Percentiles rank a stretch among this genome's conserved stretches.
Evolutionary conservation across 257 asterid species (phyloP).

Genomic region (Nicotiana noctiflora): DNA sequence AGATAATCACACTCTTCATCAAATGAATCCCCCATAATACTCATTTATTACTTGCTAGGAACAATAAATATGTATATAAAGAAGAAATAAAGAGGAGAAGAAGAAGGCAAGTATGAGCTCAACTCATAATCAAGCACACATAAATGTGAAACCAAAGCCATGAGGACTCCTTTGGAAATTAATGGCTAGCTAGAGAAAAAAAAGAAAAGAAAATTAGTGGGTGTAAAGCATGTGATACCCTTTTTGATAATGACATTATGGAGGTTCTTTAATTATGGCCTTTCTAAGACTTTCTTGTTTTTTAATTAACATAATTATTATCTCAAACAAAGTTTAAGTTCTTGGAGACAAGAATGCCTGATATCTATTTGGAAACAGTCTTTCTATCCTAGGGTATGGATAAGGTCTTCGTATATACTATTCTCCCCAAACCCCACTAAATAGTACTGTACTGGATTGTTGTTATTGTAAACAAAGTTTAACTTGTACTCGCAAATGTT

Average conservation of each 20-base stretch:
- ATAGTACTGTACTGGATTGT: no score
- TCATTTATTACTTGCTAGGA: background rate
- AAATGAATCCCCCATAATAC: conserved; percentile 41
- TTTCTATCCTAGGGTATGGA: no score
- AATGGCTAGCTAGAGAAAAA: background rate
- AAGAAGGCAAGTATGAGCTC: background rate
- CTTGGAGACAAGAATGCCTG: no score
- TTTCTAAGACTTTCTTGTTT: conserved; percentile 18
- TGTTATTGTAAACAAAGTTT: background rate
- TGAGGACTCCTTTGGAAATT: conserved; percentile 17
- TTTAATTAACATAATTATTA: background rate
- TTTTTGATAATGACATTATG: conserved; percentile 36
- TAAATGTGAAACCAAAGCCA: conserved; percentile 28
- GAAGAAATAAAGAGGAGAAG: background rate
- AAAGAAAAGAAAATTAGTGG: conserved; percentile 1
- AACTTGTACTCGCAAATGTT: no score
- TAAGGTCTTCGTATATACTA: no score
- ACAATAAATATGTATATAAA: background rate
- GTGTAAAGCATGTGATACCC: conserved; percentile 49
- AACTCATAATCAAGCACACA: conserved; percentile 17
- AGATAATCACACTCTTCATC: conserved; percentile 90
- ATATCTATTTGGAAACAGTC: no score
- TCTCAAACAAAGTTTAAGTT: background rate
- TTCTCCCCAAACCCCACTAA: no score
- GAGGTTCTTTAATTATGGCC: conserved; percentile 22